Percentiles rank a stretch among this genome's conserved stretches.
phyloP scores from a whole-genome alignment of 1,139 yeast genomes.

The Candida sp. region DNA sequence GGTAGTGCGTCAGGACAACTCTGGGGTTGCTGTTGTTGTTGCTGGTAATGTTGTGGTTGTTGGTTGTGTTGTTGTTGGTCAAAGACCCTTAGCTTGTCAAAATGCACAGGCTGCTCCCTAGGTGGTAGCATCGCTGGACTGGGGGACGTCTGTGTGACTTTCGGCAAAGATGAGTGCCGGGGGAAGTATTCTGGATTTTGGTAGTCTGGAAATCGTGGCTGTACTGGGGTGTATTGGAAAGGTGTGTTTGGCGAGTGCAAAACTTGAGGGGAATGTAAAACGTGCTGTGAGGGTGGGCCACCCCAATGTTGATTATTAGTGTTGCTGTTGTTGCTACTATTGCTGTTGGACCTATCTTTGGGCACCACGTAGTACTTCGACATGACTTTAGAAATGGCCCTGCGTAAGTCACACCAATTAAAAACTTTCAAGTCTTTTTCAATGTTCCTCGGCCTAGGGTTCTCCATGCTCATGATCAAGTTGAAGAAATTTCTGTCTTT shows the following conservation, averaged over 20 bases:
- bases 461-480: constrained; percentile 64
- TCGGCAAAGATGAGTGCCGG: neutral
- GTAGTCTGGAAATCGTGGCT: neutral
- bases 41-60: neutral
- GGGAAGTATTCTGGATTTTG: neutral
- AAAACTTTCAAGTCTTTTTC: constrained; percentile 77
- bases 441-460: constrained; percentile 73
- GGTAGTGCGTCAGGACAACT: neutral
- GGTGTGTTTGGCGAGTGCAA: neutral
- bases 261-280: neutral
- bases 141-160: neutral
- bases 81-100: neutral
- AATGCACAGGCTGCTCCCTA: neutral
- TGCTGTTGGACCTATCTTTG: neutral
- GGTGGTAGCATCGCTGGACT: neutral
- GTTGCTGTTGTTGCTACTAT: neutral
- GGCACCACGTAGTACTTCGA: constrained; percentile 51
- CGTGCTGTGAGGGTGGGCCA: neutral
- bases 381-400: constrained; percentile 64
- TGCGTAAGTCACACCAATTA: constrained; percentile 57
- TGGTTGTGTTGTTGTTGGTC: neutral
- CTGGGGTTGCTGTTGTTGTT: neutral
- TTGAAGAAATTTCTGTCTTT: constrained; percentile 54
- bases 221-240: neutral
- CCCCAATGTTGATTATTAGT: neutral